Evolutionary conservation across 1,284 basidiomycete genomes (phyloP).

Genomic region (Microbotryomycetes sp.): DNA sequence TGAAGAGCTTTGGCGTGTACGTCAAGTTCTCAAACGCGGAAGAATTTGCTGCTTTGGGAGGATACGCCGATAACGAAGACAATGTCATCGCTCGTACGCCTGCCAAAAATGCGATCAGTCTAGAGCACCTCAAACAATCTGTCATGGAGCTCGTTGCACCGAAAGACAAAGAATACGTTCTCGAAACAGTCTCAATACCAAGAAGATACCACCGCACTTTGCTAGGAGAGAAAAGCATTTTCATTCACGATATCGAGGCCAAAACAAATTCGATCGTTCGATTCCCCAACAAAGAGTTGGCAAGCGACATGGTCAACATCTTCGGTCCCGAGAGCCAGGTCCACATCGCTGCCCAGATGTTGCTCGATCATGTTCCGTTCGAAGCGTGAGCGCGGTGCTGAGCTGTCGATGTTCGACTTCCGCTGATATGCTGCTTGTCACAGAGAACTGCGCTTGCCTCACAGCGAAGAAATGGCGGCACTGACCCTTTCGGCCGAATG

Average conservation of each 20-base stretch:
- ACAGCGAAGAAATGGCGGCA: slow-evolving; percentile 56
- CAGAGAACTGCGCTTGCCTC: slow-evolving; percentile 77
- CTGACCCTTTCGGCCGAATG: slow-evolving; percentile 75
- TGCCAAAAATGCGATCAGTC: slow-evolving; percentile 91
- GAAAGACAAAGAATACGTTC: slow-evolving; percentile 96
- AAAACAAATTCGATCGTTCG: slow-evolving; percentile 92
- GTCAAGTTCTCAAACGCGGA: slow-evolving; percentile 99
- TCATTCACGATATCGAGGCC: slow-evolving; percentile 91
- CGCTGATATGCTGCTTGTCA: neutral
- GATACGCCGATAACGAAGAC: slow-evolving; percentile 96
- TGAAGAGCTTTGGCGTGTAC: slow-evolving; percentile 99
- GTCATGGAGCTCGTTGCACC: slow-evolving; percentile 97
- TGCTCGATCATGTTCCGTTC: slow-evolving; percentile 83
- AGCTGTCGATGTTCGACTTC: neutral
- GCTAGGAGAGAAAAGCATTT: slow-evolving; percentile 91
- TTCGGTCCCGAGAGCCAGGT: slow-evolving; percentile 96
- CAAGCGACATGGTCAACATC: slow-evolving; percentile 82
- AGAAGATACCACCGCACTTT: slow-evolving; percentile 90
- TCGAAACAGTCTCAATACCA: slow-evolving; percentile 87
- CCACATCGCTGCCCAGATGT: slow-evolving; percentile 91
- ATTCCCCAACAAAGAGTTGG: slow-evolving; percentile 93
- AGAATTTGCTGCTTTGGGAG: slow-evolving; percentile 89
- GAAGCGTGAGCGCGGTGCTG: slow-evolving; percentile 54
- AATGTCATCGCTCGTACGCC: slow-evolving; percentile 96
- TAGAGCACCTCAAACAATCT: slow-evolving; percentile 90